Evolutionary conservation across 805 yeast species (phyloP).

Genomic region (Kockiozyma suomiensis): DNA sequence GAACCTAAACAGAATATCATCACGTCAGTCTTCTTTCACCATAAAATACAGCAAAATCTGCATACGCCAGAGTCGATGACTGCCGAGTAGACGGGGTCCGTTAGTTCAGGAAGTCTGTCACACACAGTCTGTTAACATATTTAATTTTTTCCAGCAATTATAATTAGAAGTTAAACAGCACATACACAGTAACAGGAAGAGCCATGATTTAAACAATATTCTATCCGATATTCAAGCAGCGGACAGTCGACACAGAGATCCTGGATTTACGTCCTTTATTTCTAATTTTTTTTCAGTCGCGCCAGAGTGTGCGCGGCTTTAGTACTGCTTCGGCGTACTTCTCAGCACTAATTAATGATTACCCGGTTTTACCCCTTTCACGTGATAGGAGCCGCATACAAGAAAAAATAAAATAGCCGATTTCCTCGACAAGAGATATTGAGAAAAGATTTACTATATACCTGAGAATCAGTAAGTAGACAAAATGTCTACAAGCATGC

Average conservation of each 20-base stretch:
- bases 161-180: no score
- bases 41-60: neutral
- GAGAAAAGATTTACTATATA: neutral
- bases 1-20: slow-evolving; percentile 43
- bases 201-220: slow-evolving; percentile 18
- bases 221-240: neutral
- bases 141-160: neutral
- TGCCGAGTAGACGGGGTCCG: slow-evolving; percentile 29
- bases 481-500: neutral
- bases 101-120: slow-evolving; percentile 34
- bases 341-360: neutral
- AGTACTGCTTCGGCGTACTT: neutral
- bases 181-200: slow-evolving; percentile 32
- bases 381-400: slow-evolving; percentile 4
- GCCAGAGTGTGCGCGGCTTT: neutral
- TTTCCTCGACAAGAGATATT: neutral
- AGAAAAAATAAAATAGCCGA: neutral
- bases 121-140: no score
- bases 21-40: neutral
- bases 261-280: neutral
- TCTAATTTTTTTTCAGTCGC: slow-evolving; percentile 1
- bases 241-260: neutral
- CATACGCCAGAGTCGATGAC: slow-evolving; percentile 34
- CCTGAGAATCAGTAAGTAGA: no score
- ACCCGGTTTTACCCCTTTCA: slow-evolving; percentile 8